These are phyloP conservation scores for Ophiostoma fasciatum DNA, from an alignment of 2,329 filamentous ascomycete genomes.

Conservation along the genomic window DNA sequence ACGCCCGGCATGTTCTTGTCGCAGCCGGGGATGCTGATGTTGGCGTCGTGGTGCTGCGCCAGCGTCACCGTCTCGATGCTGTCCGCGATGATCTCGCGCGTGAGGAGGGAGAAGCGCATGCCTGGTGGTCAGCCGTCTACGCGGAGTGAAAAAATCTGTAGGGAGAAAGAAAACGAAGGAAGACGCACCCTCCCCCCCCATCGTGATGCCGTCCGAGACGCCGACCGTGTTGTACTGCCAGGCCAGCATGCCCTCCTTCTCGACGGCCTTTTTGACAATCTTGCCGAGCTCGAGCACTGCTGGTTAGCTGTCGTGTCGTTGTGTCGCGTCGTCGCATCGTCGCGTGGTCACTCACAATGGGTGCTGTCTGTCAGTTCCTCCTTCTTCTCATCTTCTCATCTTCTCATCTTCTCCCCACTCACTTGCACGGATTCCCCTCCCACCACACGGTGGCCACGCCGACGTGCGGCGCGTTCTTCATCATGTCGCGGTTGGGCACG, in stretches of 20 bases:
- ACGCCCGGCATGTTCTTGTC: slow-evolving; percentile 98
- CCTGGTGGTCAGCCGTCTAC: too few species aligned
- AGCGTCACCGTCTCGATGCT: slow-evolving; percentile 87
- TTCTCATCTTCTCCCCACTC: too few species aligned
- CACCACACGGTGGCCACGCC: slow-evolving; percentile 91
- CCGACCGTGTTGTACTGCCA: slow-evolving; percentile 94
- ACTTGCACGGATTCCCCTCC: slow-evolving; percentile 97
- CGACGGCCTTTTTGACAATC: slow-evolving; percentile 68
- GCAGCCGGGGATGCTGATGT: slow-evolving; percentile 83
- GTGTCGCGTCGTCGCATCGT: too few species aligned
- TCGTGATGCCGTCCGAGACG: slow-evolving; percentile 82
- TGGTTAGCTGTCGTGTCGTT: too few species aligned
- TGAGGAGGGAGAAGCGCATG: slow-evolving; percentile 88
- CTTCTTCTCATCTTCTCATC: too few species aligned
- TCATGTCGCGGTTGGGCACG: slow-evolving; percentile 65
- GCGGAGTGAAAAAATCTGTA: too few species aligned
- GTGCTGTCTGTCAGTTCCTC: too few species aligned
- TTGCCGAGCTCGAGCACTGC: slow-evolving; percentile 72
- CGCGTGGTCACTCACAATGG: slow-evolving; percentile 25
- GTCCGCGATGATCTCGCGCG: slow-evolving; percentile 84
- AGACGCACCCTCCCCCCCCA: slow-evolving; percentile 69
- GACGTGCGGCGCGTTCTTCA: slow-evolving; percentile 84
- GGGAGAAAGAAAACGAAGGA: not conserved
- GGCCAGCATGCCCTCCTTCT: slow-evolving; percentile 73
- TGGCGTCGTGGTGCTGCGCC: slow-evolving; percentile 84